Percentiles rank a stretch among this genome's conserved stretches.
phyloP scores from a whole-genome alignment of 176 grass and related monocot genomes.

The Carex parvula region DNA sequence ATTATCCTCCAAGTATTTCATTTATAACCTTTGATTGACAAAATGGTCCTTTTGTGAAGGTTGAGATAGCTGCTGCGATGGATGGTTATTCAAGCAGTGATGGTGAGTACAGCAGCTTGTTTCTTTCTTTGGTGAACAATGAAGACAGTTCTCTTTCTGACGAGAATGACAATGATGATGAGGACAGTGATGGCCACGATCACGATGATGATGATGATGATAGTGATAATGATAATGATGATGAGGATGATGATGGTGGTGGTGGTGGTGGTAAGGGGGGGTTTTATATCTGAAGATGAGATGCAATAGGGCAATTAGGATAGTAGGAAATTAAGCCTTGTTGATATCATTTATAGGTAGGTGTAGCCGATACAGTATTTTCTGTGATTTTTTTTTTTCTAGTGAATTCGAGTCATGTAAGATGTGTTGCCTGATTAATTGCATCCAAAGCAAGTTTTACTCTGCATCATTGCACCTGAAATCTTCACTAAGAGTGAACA shows the following conservation, averaged over 20 bases:
- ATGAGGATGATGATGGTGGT: neutral
- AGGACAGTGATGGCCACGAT: neutral
- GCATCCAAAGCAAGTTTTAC: neutral
- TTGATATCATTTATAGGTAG: slow-evolving; percentile 10
- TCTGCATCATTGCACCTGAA: neutral
- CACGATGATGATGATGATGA: neutral
- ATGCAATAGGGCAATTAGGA: neutral
- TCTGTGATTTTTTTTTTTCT: neutral
- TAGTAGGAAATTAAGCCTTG: neutral
- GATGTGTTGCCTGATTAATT: neutral
- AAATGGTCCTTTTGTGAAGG: slow-evolving; percentile 20
- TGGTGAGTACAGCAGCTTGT: neutral
- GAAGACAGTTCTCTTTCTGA: neutral
- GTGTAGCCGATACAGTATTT: neutral
- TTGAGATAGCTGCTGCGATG: slow-evolving; percentile 3
- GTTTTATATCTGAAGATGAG: slow-evolving; percentile 11
- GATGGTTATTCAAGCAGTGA: neutral
- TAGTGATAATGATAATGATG: neutral
- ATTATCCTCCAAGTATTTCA: neutral
- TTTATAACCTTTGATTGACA: neutral
- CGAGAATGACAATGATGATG: neutral
- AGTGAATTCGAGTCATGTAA: neutral
- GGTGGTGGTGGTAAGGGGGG: neutral
- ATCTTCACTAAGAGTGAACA: neutral
- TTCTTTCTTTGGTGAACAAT: neutral